A percentile compares a stretch with the other conserved stretches of the same genome.
phyloP scores from a whole-genome alignment of 805 yeast species.

The Wickerhamomyces silvicola region DNA sequence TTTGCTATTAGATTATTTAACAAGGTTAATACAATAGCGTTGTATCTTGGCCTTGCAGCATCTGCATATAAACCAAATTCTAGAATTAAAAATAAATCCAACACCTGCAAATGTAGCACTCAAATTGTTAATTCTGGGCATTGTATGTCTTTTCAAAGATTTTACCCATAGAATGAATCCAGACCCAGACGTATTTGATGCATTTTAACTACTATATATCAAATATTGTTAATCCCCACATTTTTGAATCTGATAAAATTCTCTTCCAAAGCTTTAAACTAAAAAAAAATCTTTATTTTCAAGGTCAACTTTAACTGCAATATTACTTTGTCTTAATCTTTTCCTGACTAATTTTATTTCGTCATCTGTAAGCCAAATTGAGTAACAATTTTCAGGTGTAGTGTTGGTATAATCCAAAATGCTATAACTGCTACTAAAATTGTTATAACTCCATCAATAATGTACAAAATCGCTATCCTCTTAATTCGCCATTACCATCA shows the following conservation, averaged over 20 bases:
- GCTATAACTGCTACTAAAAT: constrained; percentile 27
- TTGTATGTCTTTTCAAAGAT: constrained; percentile 30
- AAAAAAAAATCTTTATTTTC: constrained; percentile 28
- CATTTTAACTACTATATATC: constrained; percentile 53
- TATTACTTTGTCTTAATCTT: constrained; percentile 30
- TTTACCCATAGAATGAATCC: constrained; percentile 43
- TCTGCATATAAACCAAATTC: constrained; percentile 24
- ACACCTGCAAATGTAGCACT: constrained; percentile 31
- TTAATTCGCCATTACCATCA: no score
- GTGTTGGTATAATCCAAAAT: constrained; percentile 43
- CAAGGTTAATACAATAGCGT: constrained; percentile 35
- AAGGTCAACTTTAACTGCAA: constrained; percentile 24
- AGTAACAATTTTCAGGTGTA: constrained; percentile 51
- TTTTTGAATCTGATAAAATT: constrained; percentile 48
- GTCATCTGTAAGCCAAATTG: constrained; percentile 45
- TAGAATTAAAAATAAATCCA: not conserved
- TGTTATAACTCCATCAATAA: constrained; percentile 51
- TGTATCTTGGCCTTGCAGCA: constrained; percentile 34
- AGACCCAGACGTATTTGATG: constrained; percentile 42
- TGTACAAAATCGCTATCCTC: no score
- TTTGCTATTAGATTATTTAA: constrained; percentile 40
- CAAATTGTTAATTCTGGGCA: constrained; percentile 33
- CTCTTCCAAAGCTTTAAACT: constrained; percentile 43
- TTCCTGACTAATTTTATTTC: constrained; percentile 47
- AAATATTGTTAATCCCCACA: constrained; percentile 42